A percentile compares a stretch with the other conserved stretches of the same genome.
These are phyloP conservation scores for Beta lomatogona DNA, from an alignment of 179 eudicot species.

Conservation along the genomic window DNA sequence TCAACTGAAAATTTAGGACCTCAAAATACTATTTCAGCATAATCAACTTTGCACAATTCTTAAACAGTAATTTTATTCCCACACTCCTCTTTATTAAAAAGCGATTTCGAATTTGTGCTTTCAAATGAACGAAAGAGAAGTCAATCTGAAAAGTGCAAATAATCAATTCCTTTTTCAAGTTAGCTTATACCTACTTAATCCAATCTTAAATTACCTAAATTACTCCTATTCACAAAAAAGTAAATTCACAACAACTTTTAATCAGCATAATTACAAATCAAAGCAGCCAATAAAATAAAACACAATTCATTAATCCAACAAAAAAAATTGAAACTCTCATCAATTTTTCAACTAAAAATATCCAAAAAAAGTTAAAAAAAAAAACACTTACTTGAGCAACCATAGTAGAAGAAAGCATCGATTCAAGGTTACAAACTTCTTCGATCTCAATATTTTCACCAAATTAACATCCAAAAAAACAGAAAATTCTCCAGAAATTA, in stretches of 20 bases:
- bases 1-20: too few relatives aligned
- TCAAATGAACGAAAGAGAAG: neutral
- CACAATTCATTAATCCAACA: too few relatives aligned
- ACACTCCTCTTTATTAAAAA: neutral
- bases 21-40: neutral
- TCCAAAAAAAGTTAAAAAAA: too few relatives aligned
- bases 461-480: neutral
- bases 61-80: neutral
- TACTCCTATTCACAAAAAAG: too few relatives aligned
- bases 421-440: neutral
- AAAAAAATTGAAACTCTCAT: too few relatives aligned
- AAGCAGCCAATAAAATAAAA: too few relatives aligned
- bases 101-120: neutral
- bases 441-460: neutral
- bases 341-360: neutral
- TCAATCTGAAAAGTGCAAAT: neutral
- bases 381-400: conserved; percentile 15
- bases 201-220: too few relatives aligned
- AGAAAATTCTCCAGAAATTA: neutral
- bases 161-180: neutral
- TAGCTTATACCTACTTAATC: too few relatives aligned
- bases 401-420: conserved; percentile 12
- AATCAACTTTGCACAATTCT: neutral
- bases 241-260: too few relatives aligned
- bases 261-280: too few relatives aligned